A percentile compares a stretch with the other conserved stretches of the same genome.
Evolutionary conservation across 371 early-diverging fungal species (phyloP).

Genomic region (Chytridium lagenaria): DNA sequence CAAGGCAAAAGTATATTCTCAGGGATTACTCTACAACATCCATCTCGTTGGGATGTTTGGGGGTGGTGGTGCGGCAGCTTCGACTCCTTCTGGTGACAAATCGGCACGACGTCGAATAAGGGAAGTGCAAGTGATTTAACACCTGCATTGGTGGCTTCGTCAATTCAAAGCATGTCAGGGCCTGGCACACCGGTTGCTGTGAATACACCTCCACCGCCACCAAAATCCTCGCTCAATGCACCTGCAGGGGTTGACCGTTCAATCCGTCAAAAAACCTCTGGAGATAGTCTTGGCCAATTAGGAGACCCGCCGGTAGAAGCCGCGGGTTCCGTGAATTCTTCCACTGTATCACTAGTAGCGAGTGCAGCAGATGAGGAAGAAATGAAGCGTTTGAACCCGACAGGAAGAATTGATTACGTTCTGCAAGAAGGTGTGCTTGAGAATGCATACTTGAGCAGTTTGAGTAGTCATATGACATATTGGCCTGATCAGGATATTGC

Average conservation of each 20-base stretch:
- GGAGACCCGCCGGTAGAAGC: not conserved
- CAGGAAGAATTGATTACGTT: constrained; percentile 78
- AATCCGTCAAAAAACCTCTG: not conserved
- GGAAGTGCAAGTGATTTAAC: constrained; percentile 21
- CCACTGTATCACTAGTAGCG: not conserved
- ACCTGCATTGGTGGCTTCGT: constrained; percentile 12
- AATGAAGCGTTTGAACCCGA: constrained; percentile 62
- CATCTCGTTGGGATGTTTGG: constrained; percentile 18
- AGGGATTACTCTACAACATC: constrained; percentile 54
- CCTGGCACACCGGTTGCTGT: not conserved
- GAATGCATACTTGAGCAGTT: constrained; percentile 76
- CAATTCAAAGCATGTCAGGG: constrained; percentile 8
- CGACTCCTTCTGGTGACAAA: not conserved
- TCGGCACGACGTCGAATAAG: not conserved
- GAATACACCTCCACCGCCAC: not conserved
- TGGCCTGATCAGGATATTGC: constrained; percentile 71
- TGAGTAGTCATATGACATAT: constrained; percentile 78
- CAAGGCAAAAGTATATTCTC: constrained; percentile 73
- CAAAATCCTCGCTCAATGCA: not conserved
- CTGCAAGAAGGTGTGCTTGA: constrained; percentile 81
- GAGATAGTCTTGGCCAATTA: constrained; percentile 1
- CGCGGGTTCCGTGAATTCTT: not conserved
- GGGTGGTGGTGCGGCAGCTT: constrained; percentile 3
- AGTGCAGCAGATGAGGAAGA: constrained; percentile 39
- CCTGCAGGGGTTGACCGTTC: no score